Base-by-base conservation (phyloP, 805 yeast species). In the Barnettozyma vustinii region DNA sequence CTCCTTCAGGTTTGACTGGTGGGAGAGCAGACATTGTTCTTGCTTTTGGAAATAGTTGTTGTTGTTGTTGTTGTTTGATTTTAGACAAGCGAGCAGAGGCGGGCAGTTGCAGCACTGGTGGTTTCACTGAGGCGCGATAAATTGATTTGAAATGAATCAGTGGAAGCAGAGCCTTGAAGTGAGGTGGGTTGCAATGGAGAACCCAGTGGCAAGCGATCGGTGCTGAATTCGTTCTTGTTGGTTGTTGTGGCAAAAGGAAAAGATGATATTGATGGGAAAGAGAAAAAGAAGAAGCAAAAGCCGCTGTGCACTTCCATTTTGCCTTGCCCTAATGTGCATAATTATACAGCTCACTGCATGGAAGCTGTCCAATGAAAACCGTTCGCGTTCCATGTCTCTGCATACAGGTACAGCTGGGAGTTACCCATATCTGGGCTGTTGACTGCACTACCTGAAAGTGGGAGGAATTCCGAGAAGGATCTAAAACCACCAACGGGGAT, bases 1-100 rank as follows among this genome's bases (percentile, higher is more conserved):
- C 45, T 15, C 45, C 39, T 18, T 42, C 37, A 19, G 23, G n/a
- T 20, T 42, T 42, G n/a, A 21, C 44, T 32, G 45, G 39, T 20
- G 45, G 45, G 13, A 42, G 37, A 20, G 26, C 30, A n/a, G 45
- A 42, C 45, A 42, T 42, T 6, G 18, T 33, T 23, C 25, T 23
- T 21, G 44, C 7, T 6, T 30, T 30, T 27, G 7, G 7, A 15
- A 30, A 30, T 15, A 30, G 33, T 30, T 30, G n/a, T 30, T 30
- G 33, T 30, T 30, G 33, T 30, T 30, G 33, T 30, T 30, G 16
- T 30, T 23, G 25, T 30, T 13, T 12, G 12, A 9, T 30, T 30
- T n/a, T 30, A 30, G 12, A 30, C 33, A 30, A 30, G 16, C 25
- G 25, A 23, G 8, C 25, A 23, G 25, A 23, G 25, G 25, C 25